phyloP scores from a whole-genome alignment of 768 basidiomycete species.

The Roridomyces roridus region DNA sequence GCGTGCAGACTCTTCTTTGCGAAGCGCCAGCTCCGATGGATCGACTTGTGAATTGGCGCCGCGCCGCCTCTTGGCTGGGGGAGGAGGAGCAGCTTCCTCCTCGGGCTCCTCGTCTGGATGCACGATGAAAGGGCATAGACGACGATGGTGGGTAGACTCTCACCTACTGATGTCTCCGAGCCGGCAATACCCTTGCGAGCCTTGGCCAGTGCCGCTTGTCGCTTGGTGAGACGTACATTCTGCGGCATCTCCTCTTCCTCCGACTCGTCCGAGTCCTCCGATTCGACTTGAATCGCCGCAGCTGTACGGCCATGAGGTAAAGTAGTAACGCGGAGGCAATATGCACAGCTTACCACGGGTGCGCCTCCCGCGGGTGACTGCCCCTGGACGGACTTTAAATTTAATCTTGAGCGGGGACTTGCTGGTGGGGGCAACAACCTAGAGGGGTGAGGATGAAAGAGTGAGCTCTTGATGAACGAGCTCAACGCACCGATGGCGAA shows the following conservation, averaged over 20 bases:
- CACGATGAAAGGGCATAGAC: background rate
- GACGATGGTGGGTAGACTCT: background rate
- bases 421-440: too few relatives aligned
- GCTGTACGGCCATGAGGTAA: background rate
- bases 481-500: constrained; percentile 18
- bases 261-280: constrained; percentile 13
- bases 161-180: constrained; percentile 20
- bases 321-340: background rate
- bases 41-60: constrained; percentile 2
- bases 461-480: background rate
- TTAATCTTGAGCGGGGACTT: constrained; percentile 21
- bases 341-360: constrained; percentile 11
- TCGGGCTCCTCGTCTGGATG: constrained; percentile 1
- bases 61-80: constrained; percentile 3
- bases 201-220: constrained; percentile 23
- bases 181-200: constrained; percentile 17
- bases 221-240: constrained; percentile 24
- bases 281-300: constrained; percentile 12
- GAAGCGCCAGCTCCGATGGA: constrained; percentile 64
- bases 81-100: too few relatives aligned
- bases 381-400: constrained; percentile 17
- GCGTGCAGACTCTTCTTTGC: constrained; percentile 80
- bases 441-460: too few relatives aligned
- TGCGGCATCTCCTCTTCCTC: constrained; percentile 24
- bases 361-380: constrained; percentile 10